Percentiles rank a stretch among this genome's conserved stretches.
phyloP scores from a whole-genome alignment of 805 yeast genomes.

The Hanseniaspora jakobsenii region DNA sequence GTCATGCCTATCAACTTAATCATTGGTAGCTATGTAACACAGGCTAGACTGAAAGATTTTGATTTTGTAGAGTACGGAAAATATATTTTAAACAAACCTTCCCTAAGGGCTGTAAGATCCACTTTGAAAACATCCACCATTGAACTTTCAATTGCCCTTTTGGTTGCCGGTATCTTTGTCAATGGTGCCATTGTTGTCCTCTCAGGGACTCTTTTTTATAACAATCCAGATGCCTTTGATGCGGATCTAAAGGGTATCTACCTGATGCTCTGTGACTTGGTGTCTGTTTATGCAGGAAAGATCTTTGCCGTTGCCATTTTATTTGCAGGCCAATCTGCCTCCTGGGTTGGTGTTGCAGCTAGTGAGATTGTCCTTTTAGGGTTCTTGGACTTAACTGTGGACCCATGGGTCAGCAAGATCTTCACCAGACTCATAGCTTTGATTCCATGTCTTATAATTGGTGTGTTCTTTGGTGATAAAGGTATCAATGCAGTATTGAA shows the following conservation, averaged over 20 bases:
- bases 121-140: constrained; percentile 71
- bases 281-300: constrained; percentile 77
- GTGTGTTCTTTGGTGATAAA: constrained; percentile 61
- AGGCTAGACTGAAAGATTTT: constrained; percentile 67
- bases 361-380: constrained; percentile 94
- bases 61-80: constrained; percentile 47
- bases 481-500: constrained; percentile 69
- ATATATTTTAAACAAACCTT: constrained; percentile 46
- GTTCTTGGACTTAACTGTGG: constrained; percentile 62
- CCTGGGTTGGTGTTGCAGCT: constrained; percentile 84
- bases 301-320: constrained; percentile 80
- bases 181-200: constrained; percentile 82
- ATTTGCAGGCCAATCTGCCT: constrained; percentile 90
- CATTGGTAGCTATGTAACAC: constrained; percentile 80
- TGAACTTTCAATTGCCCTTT: constrained; percentile 68
- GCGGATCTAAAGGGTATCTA: constrained; percentile 80
- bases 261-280: constrained; percentile 50
- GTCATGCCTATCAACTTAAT: constrained; percentile 91
- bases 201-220: constrained; percentile 74
- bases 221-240: constrained; percentile 50
- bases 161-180: constrained; percentile 84
- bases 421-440: constrained; percentile 76
- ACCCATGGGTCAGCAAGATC: constrained; percentile 71
- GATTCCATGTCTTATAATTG: constrained; percentile 55
- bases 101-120: constrained; percentile 66